Evolutionary conservation across 2,329 filamentous ascomycete species (phyloP), one percentile per base, ranked within the genome.

Genomic region (Fusarium albosuccineum): DNA sequence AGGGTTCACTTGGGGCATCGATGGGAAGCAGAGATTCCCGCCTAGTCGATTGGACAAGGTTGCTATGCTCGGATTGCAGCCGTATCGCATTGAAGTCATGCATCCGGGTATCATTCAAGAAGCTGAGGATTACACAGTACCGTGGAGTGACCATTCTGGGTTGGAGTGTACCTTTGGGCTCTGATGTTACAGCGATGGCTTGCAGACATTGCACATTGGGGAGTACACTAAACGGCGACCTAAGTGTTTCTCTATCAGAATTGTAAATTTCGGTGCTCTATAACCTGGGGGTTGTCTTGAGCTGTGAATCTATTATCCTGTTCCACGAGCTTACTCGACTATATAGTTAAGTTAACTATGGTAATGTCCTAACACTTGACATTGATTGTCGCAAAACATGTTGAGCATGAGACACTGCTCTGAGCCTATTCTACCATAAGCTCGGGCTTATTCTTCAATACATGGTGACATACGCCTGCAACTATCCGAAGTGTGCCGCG

Each of bases 1-100:
- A 16, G 79, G 80, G 3, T 77, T 73, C 60, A 81, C 78, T 3
- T 81, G 80, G 79, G 76, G 77, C 3, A 39, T 77, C 17, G 74
- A 79, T 62, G 77, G 78, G 2, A 67, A 74, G 30, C 55, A 72
- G 29, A 54, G 52, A 3, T 79, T 76, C 40, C 78, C 76, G 6
- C 73, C 78, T 1, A 66, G 57, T 40, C 75, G 80, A 14, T 54
- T 82, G 34, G 80, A 82, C 65, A 81, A 77, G 60, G 62, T 82
- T 17, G 76, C 74, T 11, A 52, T 75, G 36, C 17, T 78, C 14
- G 75, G 75, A 3, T 41, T 80, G 13, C 51, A 65, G 26, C 39
- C 66, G 26, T 26, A 40, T 17, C 16, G 36, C 5, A 69, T 73
- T 11, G 54, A 67, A 17, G 53, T 72, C n/a, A 36, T 69, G 33